Base-by-base conservation (phyloP, 2,329 filamentous ascomycete genomes). In the Aspergillus sp. region DNA sequence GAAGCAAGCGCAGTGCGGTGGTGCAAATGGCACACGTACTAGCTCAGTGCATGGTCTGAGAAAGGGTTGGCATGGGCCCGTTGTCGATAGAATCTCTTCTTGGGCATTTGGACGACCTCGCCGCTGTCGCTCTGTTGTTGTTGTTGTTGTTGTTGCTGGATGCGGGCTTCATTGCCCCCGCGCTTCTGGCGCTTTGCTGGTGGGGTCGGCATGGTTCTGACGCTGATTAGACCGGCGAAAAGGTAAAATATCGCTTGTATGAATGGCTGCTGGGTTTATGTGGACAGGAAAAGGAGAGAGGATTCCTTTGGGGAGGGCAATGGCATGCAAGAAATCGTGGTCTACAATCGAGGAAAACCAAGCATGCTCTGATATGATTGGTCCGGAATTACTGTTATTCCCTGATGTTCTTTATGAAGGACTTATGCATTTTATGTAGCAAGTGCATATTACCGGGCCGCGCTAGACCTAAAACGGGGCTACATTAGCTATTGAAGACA, bases 51-150 rank as follows among this genome's bases (percentile, higher is more conserved):
- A 67, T 98, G 91, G 53, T 98, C 91, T 2, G 89, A 95, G 64
- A 98, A 98, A 5, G 89, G 88, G 66, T 98, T 98, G 42, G 91
- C 91, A 65, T 98, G 91, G 24, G 91, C 91, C 59, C 91, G 76
- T 63, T 98, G 91, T 35, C 91, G 78, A 60, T 94, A 98, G 66
- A 91, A 94, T 66, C 83, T 89, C 71, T 98, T 98, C 63, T 85
- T 81, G 7, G 91, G 91, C 49, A 95, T 64, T 49, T 77, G 72
- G 5, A 75, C 63, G 5, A 5, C 24, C 64, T 41, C 13, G 11
- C 28, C 13, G n/a, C 10, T 14, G 4, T 15, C n/a, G 7, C 29
- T 12, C 22, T 19, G 17, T 30, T 19, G 15, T 8, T 29, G 20
- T 37, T 42, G 22, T 41, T 40, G 17, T 47, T 43, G 20, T 41